Evolutionary conservation across 139 green algal species (phyloP).

Genomic region (Eudorina sp.): DNA sequence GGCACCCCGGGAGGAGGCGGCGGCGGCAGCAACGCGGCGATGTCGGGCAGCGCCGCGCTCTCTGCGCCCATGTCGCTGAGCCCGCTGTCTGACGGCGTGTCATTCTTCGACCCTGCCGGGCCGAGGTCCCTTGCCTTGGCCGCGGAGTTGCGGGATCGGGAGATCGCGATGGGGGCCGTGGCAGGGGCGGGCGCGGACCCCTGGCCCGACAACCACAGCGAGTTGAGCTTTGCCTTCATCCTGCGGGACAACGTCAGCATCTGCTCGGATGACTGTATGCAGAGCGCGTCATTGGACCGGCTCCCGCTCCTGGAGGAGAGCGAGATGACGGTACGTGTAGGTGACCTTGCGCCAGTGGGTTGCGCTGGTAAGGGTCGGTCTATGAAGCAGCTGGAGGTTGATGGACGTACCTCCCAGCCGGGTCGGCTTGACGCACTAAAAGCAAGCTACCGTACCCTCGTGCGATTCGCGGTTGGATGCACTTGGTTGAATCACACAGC

Average conservation of each 20-base stretch:
- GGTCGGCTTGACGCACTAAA: too few relatives aligned
- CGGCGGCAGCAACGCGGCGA: neutral
- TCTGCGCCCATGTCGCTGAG: constrained; percentile 14
- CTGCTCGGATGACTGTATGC: constrained; percentile 23
- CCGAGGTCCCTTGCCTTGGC: neutral
- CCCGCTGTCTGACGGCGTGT: neutral
- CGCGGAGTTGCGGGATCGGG: neutral
- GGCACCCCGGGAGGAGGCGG: neutral
- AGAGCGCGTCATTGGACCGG: neutral
- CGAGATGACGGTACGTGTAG: constrained; percentile 16
- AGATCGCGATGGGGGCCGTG: neutral
- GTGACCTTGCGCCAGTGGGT: too few relatives aligned
- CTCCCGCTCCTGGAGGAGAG: constrained; percentile 26
- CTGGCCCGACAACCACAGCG: constrained; percentile 18
- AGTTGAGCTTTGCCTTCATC: constrained; percentile 39
- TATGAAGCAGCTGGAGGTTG: too few relatives aligned
- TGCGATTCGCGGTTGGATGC: too few relatives aligned
- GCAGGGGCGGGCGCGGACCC: neutral
- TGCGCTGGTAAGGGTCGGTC: too few relatives aligned
- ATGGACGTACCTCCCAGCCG: too few relatives aligned
- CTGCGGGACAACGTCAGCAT: constrained; percentile 32
- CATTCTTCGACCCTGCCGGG: neutral
- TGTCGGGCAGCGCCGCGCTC: neutral
- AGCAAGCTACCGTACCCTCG: too few relatives aligned
- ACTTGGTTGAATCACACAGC: too few relatives aligned